Conservation (phyloP, 2,329 filamentous ascomycete species). For the Alternaria brassicicola region DNA sequence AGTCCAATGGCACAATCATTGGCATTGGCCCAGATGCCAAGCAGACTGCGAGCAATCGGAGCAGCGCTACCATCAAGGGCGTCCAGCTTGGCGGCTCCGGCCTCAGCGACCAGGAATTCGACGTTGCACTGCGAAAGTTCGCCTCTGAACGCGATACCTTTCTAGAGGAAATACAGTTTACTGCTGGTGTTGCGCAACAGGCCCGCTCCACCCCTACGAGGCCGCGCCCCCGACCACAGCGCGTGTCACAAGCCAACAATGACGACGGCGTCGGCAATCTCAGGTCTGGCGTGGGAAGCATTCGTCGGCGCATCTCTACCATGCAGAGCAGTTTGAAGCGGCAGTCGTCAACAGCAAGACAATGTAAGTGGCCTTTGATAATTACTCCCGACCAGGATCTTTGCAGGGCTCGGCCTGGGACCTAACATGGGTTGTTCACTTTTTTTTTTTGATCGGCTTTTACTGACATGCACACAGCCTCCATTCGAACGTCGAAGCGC, state of each 20-base stretch:
- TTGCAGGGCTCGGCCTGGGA: neutral
- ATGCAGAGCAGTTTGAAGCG: slow-evolving; percentile 90
- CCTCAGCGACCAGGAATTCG: slow-evolving; percentile 84
- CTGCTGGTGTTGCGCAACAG: slow-evolving; percentile 69
- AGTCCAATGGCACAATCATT: slow-evolving; percentile 59
- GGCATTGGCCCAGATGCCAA: slow-evolving; percentile 52
- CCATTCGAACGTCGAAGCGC: slow-evolving; percentile 80
- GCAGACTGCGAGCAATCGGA: slow-evolving; percentile 65
- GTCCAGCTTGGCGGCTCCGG: slow-evolving; percentile 49
- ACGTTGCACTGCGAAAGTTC: slow-evolving; percentile 90
- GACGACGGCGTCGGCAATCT: slow-evolving; percentile 63
- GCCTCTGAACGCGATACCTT: slow-evolving; percentile 94
- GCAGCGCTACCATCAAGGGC: slow-evolving; percentile 67
- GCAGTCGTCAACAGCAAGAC: slow-evolving; percentile 76
- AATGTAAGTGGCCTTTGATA: slow-evolving; percentile 62
- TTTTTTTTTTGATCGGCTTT: slow-evolving; percentile 27
- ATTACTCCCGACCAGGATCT: neutral
- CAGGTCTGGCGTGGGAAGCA: slow-evolving; percentile 75
- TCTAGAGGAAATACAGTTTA: slow-evolving; percentile 88
- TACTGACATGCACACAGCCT: slow-evolving; percentile 54
- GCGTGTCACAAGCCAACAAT: slow-evolving; percentile 61
- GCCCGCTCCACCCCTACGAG: slow-evolving; percentile 61
- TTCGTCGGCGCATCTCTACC: slow-evolving; percentile 91
- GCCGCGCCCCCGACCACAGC: slow-evolving; percentile 78
- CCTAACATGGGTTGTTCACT: slow-evolving; percentile 26